Evolutionary conservation across 306 rosid species (phyloP).

Genomic region (Styphnolobium japonicum): DNA sequence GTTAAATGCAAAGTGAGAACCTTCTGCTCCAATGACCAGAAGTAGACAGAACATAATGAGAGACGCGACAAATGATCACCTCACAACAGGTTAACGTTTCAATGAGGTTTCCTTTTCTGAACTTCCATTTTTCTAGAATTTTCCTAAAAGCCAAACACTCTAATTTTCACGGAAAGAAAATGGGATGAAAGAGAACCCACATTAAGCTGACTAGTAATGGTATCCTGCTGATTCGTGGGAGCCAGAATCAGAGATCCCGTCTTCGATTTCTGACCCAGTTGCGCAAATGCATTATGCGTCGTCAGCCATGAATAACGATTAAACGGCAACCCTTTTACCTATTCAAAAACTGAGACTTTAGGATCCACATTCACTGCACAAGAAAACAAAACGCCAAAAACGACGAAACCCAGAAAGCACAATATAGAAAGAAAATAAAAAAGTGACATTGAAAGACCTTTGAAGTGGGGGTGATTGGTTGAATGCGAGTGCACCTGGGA

Average conservation of each 20-base stretch:
- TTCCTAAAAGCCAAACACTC: constrained; percentile 25
- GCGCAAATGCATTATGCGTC: constrained; percentile 81
- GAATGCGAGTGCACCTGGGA: constrained; percentile 80
- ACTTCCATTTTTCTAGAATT: constrained; percentile 15
- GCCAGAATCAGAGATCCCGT: constrained; percentile 62
- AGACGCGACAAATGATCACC: not conserved
- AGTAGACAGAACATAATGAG: constrained; percentile 28
- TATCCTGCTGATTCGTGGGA: constrained; percentile 82
- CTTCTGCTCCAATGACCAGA: constrained; percentile 11
- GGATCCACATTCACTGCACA: not conserved
- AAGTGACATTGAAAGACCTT: constrained; percentile 31
- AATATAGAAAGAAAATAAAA: not conserved
- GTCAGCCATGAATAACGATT: constrained; percentile 89
- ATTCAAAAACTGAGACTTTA: constrained; percentile 7
- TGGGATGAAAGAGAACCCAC: constrained; percentile 37
- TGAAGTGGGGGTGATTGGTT: constrained; percentile 67
- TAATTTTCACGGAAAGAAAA: not conserved
- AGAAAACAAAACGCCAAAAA: not conserved
- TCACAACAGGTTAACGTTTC: constrained; percentile 7
- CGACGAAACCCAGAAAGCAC: not conserved
- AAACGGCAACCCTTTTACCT: constrained; percentile 78
- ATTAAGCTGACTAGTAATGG: constrained; percentile 77
- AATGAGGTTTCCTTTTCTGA: not conserved
- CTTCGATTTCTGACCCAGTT: constrained; percentile 60
- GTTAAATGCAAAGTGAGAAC: constrained; percentile 19